Evolutionary conservation across 768 basidiomycete genomes (phyloP), one percentile per base, ranked within the genome.

Genomic region (Boletales sp.): DNA sequence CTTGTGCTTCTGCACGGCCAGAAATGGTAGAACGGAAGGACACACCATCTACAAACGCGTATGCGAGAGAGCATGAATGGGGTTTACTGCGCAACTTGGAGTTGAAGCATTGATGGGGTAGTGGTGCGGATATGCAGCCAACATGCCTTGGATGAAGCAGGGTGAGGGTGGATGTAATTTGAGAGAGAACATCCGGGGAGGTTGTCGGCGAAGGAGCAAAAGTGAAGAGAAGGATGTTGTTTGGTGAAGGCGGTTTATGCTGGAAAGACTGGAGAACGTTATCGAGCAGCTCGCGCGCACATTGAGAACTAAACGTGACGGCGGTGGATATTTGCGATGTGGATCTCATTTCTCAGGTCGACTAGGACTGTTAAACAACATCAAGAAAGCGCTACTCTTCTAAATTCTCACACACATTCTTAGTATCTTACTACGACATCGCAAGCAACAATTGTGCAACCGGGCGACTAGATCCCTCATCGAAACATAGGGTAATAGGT

Each of bases 1-100:
- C 86, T 58, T 86, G 83, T 3, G 76, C 65, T 14, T 78, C 70
- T n/a, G 70, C 65, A 41, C 71, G 71, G 11, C 88, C 87, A 1
- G 78, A 76, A 46, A 89, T 77, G 1, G 73, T 74, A 9, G 86
- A 87, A n/a, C 76, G 74, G 58, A 89, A 89, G 1, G 77, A 67
- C 1, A 72, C 67, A 11, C 76, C 76, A 8, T 61, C 45, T 0
- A 65, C 51, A 2, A 71, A 56, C 45, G 81, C 73, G 45, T 86
- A 79, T 1, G 81, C 84, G 8, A 87, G 59, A 19, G 84, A 81
- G 57, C 85, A 87, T 1, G 77, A 69, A 30, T 81, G 63, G 18
- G 66, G 49, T 25, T 57, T 66, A 28, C 57, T 47, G 17, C 38
- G 46, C 18, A 45, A 46, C 40, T 43, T 46, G 5, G 15, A 39